Evolutionary conservation across 768 basidiomycete genomes (phyloP).

Genomic region (Mycena latifolia): DNA sequence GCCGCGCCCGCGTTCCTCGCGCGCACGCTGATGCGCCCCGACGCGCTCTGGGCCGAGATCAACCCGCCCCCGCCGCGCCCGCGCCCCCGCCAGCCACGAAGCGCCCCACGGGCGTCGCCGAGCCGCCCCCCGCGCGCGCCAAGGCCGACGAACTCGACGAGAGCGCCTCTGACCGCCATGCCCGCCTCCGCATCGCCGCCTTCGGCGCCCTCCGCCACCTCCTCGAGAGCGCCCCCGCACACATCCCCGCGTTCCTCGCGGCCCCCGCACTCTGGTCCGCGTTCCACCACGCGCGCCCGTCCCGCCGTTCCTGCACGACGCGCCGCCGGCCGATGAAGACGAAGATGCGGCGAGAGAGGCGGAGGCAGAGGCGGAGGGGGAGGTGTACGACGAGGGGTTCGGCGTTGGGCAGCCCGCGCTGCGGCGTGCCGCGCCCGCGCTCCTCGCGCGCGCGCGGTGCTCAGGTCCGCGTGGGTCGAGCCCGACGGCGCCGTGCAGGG

Average conservation of each 20-base stretch:
- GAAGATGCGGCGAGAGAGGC: too few relatives aligned
- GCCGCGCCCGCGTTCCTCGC: conserved; percentile 62
- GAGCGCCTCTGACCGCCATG: conserved; percentile 74
- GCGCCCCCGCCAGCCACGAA: conserved; percentile 37
- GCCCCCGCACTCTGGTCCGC: conserved; percentile 73
- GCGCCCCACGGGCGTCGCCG: conserved; percentile 26
- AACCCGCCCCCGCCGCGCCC: conserved; percentile 65
- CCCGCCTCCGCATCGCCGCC: conserved; percentile 76
- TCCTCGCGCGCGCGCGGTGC: conserved; percentile 66
- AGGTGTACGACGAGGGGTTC: too few relatives aligned
- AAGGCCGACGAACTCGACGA: conserved; percentile 78
- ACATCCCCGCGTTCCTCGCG: conserved; percentile 48
- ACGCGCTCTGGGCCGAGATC: conserved; percentile 66
- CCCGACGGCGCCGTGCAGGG: conserved; percentile 75
- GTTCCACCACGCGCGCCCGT: conserved; percentile 57
- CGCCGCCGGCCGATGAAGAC: too few relatives aligned
- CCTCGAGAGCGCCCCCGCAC: conserved; percentile 28
- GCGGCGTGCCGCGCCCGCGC: conserved; percentile 57
- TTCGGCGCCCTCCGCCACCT: conserved; percentile 73
- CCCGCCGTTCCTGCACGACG: conserved; percentile 52
- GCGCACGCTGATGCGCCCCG: conserved; percentile 70
- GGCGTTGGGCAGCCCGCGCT: too few relatives aligned
- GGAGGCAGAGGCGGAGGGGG: conserved; percentile 23
- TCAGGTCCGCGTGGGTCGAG: conserved; percentile 81
- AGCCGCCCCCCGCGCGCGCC: conserved; percentile 40